Conservation (phyloP, 257 asterid species). For the Penstemon davidsonii region DNA sequence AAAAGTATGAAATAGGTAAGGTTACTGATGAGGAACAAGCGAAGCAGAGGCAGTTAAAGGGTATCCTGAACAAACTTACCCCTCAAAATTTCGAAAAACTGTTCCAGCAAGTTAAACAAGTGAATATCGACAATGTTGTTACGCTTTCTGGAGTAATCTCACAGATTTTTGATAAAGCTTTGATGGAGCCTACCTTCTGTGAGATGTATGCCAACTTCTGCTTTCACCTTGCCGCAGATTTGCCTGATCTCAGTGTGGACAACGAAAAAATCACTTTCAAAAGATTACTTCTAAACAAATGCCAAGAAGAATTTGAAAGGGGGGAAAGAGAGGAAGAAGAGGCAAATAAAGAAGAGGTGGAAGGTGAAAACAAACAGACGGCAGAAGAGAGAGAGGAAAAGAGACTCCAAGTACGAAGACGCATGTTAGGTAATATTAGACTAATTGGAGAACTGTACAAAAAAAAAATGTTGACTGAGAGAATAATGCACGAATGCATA, state of each 20-base stretch:
- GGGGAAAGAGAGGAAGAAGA: constrained; percentile 91
- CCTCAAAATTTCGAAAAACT: constrained; percentile 92
- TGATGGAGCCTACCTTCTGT: constrained; percentile 95
- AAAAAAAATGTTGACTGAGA: constrained; percentile 94
- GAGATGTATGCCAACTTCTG: constrained; percentile 98
- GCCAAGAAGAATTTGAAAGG: constrained; percentile 95
- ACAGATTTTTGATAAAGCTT: constrained; percentile 92
- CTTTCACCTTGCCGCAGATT: constrained; percentile 67
- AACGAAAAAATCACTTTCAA: constrained; percentile 72
- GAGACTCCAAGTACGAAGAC: constrained; percentile 64
- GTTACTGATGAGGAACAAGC: constrained; percentile 81
- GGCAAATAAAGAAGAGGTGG: constrained; percentile 76
- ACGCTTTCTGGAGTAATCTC: constrained; percentile 84
- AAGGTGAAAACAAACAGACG: constrained; percentile 73
- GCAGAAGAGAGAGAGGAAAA: constrained; percentile 90
- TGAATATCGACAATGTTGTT: constrained; percentile 68
- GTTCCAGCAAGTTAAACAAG: constrained; percentile 83
- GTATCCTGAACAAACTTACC: constrained; percentile 88
- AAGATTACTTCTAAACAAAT: constrained; percentile 83
- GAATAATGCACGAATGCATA: constrained; percentile 92
- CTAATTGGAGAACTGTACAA: constrained; percentile 92
- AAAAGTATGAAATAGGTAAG: constrained; percentile 83
- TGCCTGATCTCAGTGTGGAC: constrained; percentile 77
- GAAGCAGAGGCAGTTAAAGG: constrained; percentile 85
- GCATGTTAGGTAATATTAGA: constrained; percentile 91